Base-by-base conservation (phyloP, 1,284 basidiomycete genomes). In the Sanghuangporus sanghuang region DNA sequence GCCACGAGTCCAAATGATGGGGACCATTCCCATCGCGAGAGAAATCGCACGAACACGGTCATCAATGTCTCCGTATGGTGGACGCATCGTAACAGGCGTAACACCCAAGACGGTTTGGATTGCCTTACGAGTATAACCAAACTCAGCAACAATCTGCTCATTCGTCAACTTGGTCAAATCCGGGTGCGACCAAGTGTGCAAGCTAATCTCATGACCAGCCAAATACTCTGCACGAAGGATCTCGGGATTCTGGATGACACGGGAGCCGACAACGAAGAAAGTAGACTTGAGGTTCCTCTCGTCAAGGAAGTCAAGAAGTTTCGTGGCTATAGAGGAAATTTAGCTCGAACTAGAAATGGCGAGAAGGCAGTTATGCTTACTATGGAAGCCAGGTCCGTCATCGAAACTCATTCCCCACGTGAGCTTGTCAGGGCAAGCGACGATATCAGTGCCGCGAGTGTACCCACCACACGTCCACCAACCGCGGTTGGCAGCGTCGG, bases 261-360 rank as follows among this genome's bases (percentile, higher is more conserved):
- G 92, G 38, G 93, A 96, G 61, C 95, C 95, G 21, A 97, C 89
- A 55, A 94, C 86, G 78, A 96, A 98, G 82, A 98, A 97, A 2
- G 95, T 97, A 5, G 94, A 85, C 23, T 77, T 80, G 68, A 96
- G 71, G 62, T 87, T 75, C 72, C 91, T 81, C 68, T 85, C 73
- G 56, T 81, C 73, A 59, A 98, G 79, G 72, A 82, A 94, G 61
- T 86, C 75, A 48, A 96, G 82, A 14, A 95, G 76, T 64, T 83
- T 81, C 68, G 84, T 87, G 62, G 44, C 16, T 46, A 36, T 18
- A 14, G 36, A 44, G 64, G 38, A 61, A 57, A 44, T 23, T 6
- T 2, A 53, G 16, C 18, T 18, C 9, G 2, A 18, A 69, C 49
- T 9, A 18, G 57, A 61, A 46, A 54, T 11, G 39, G 65, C 44